Evolutionary conservation across 1,284 basidiomycete genomes (phyloP).

Genomic region (Paramarasmius palmivorus): DNA sequence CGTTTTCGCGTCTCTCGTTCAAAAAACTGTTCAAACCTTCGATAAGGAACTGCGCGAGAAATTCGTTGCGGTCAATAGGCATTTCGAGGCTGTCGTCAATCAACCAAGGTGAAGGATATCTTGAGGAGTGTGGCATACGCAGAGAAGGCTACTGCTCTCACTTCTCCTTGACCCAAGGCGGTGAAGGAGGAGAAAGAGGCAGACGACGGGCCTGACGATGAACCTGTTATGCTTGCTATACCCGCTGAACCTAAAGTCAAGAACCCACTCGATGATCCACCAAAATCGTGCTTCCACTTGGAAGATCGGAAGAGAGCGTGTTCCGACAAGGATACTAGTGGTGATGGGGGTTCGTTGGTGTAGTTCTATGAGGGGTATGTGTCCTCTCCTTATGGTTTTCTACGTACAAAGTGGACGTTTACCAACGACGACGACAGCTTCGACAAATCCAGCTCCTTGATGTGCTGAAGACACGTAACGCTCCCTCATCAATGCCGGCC

Average conservation of each 20-base stretch:
- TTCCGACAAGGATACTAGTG: conserved; percentile 95
- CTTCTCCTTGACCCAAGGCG: conserved; percentile 53
- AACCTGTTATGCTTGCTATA: too few species aligned
- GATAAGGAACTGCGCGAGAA: conserved; percentile 69
- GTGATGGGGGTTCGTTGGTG: conserved; percentile 69
- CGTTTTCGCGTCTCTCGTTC: too few species aligned
- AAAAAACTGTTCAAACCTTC: conserved; percentile 51
- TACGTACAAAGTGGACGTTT: too few species aligned
- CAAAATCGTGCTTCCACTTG: conserved; percentile 91
- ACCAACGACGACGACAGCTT: too few species aligned
- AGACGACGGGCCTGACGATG: conserved; percentile 55
- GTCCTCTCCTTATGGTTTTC: not conserved
- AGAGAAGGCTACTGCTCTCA: conserved; percentile 75
- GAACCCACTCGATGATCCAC: conserved; percentile 92
- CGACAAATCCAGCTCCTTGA: too few species aligned
- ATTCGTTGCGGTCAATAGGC: conserved; percentile 80
- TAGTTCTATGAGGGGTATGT: conserved; percentile 91
- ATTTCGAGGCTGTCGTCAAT: conserved; percentile 82
- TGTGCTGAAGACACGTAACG: too few species aligned
- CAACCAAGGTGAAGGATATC: conserved; percentile 73
- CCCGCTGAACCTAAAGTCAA: conserved; percentile 65
- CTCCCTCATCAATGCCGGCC: too few species aligned
- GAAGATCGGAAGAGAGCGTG: conserved; percentile 99
- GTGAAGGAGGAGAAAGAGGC: conserved; percentile 58
- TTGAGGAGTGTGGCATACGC: conserved; percentile 63